phyloP scores from a whole-genome alignment of 2,329 filamentous ascomycete genomes.

The Nemania abortiva region DNA sequence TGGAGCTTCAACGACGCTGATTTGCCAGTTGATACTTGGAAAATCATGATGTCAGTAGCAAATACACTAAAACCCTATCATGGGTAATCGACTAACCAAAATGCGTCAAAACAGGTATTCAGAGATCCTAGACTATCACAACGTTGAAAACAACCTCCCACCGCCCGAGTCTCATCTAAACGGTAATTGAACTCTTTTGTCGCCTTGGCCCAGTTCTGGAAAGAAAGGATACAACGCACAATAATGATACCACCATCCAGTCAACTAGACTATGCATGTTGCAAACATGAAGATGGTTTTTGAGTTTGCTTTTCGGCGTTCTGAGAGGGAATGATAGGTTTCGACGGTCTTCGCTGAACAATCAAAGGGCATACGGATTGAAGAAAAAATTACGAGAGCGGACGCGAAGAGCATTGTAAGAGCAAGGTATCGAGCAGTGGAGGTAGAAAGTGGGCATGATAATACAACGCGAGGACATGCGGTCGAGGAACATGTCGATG shows the following conservation, averaged over 20 bases:
- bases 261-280: slow-evolving; percentile 38
- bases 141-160: slow-evolving; percentile 73
- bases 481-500: slow-evolving; percentile 11
- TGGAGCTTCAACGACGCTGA: slow-evolving; percentile 99
- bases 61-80: not conserved
- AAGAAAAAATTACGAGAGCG: slow-evolving; percentile 26
- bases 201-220: slow-evolving; percentile 35
- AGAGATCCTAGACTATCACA: slow-evolving; percentile 98
- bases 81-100: slow-evolving; percentile 41
- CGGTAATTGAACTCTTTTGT: slow-evolving; percentile 49
- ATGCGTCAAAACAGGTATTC: slow-evolving; percentile 78
- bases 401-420: slow-evolving; percentile 25
- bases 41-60: slow-evolving; percentile 94
- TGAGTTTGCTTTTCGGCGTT: slow-evolving; percentile 47
- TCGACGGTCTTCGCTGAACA: slow-evolving; percentile 40
- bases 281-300: slow-evolving; percentile 42
- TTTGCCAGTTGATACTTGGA: slow-evolving; percentile 98
- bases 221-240: slow-evolving; percentile 40
- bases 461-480: slow-evolving; percentile 25
- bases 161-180: slow-evolving; percentile 57
- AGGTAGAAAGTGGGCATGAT: slow-evolving; percentile 26
- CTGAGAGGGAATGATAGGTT: slow-evolving; percentile 46
- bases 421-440: slow-evolving; percentile 25
- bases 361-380: slow-evolving; percentile 35
- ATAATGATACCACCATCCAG: slow-evolving; percentile 44